These are phyloP conservation scores for Colletotrichum melonis DNA, from an alignment of 2,329 filamentous ascomycete genomes.

Conservation along the genomic window DNA sequence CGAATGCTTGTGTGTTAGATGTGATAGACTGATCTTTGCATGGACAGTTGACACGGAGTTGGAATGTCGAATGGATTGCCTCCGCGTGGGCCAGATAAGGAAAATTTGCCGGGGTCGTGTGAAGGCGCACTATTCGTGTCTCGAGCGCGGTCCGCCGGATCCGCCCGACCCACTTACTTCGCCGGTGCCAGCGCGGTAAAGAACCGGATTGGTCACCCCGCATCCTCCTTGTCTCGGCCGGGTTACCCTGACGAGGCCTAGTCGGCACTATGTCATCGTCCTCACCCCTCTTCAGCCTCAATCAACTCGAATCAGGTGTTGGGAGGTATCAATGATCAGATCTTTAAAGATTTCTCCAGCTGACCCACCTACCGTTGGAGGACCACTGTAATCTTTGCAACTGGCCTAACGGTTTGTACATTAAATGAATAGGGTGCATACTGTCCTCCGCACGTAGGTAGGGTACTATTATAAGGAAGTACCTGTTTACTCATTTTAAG, in stretches of 20 bases:
- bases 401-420: too few species aligned
- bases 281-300: not conserved
- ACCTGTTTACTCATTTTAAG: too few species aligned
- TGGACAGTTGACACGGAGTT: constrained; percentile 1
- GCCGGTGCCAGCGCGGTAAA: constrained; percentile 23
- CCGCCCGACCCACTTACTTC: constrained; percentile 11
- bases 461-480: too few species aligned
- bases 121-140: not conserved
- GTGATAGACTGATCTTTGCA: not conserved
- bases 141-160: constrained; percentile 29
- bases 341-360: not conserved
- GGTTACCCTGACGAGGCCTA: constrained; percentile 13
- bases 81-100: constrained; percentile 23
- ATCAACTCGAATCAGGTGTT: not conserved
- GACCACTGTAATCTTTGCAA: too few species aligned
- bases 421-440: too few species aligned
- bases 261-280: not conserved
- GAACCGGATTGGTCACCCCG: constrained; percentile 14
- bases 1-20: not conserved
- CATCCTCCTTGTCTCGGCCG: not conserved
- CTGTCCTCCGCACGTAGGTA: too few species aligned
- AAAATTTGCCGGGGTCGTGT: constrained; percentile 22
- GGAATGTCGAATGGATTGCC: not conserved
- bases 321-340: not conserved
- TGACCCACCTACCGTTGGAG: not conserved